A percentile compares a stretch with the other conserved stretches of the same genome.
Conservation (phyloP, 805 yeast genomes). For the Candida nanaspora region DNA sequence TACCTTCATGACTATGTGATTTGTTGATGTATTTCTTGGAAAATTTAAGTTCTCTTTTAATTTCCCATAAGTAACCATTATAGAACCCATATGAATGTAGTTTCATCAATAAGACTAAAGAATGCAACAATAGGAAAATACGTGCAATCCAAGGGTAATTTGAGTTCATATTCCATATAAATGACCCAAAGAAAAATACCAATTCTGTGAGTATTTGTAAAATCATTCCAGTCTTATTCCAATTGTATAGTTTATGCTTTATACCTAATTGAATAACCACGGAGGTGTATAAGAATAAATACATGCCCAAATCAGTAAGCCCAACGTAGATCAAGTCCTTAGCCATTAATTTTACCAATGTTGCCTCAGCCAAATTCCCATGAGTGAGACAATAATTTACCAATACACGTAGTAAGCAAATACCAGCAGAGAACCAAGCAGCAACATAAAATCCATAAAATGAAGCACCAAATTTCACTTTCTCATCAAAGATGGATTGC, state of each 20-base stretch:
- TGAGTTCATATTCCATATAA: slow-evolving; percentile 46
- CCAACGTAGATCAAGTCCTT: slow-evolving; percentile 64
- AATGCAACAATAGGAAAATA: slow-evolving; percentile 77
- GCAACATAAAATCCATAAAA: slow-evolving; percentile 80
- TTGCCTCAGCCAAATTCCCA: slow-evolving; percentile 40
- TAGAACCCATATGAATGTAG: slow-evolving; percentile 90
- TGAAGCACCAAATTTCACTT: slow-evolving; percentile 33
- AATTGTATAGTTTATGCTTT: slow-evolving; percentile 36
- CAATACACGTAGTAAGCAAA: slow-evolving; percentile 45
- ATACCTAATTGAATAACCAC: slow-evolving; percentile 53
- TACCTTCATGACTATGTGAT: too few relatives aligned
- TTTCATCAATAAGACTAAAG: slow-evolving; percentile 86
- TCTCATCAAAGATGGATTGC: slow-evolving; percentile 48
- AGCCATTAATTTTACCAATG: slow-evolving; percentile 49
- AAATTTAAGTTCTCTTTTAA: slow-evolving; percentile 44
- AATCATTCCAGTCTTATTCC: slow-evolving; percentile 62
- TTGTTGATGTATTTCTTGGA: slow-evolving; percentile 40
- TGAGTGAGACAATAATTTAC: slow-evolving; percentile 43
- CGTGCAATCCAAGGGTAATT: slow-evolving; percentile 85
- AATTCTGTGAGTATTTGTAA: slow-evolving; percentile 53
- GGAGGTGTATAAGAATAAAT: slow-evolving; percentile 55
- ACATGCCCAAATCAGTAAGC: slow-evolving; percentile 69
- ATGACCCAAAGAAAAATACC: slow-evolving; percentile 42
- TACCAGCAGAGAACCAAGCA: slow-evolving; percentile 64
- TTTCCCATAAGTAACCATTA: slow-evolving; percentile 82